Conservation (phyloP, 306 rosid genomes). For the Citrullus mucosospermus region DNA sequence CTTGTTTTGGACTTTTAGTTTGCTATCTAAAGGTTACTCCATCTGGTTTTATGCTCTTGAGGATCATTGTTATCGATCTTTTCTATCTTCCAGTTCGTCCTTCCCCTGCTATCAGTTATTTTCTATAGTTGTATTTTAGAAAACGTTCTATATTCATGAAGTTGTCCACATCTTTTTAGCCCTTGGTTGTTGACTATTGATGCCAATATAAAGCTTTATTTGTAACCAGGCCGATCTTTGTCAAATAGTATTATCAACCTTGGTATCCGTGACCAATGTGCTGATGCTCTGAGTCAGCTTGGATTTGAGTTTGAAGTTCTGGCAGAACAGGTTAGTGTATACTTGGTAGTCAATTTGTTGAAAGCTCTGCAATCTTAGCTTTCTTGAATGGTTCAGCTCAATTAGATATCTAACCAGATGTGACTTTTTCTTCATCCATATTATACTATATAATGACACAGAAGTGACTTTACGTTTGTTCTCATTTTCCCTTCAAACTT, state of each 20-base stretch:
- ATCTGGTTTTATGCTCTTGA: slow-evolving; percentile 1
- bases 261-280: slow-evolving; percentile 61
- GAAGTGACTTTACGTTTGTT: not conserved
- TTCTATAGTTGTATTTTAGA: not conserved
- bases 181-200: not conserved
- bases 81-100: not conserved
- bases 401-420: not conserved
- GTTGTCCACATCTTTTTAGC: not conserved
- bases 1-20: not conserved
- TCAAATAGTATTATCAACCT: slow-evolving; percentile 67
- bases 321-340: slow-evolving; percentile 48
- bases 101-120: not conserved
- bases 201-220: slow-evolving; percentile 1
- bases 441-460: not conserved
- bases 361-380: not conserved
- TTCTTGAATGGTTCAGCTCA: slow-evolving; percentile 5
- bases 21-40: not conserved
- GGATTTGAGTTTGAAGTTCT: slow-evolving; percentile 71
- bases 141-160: not conserved
- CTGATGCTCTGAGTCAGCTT: slow-evolving; percentile 63
- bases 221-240: slow-evolving; percentile 58
- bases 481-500: not conserved
- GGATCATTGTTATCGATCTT: not conserved
- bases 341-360: not conserved
- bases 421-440: not conserved